A percentile compares a stretch with the other conserved stretches of the same genome.
These are phyloP conservation scores for Aaosphaeria pasadenensis DNA, from an alignment of 2,329 filamentous ascomycete species.

Conservation along the genomic window DNA sequence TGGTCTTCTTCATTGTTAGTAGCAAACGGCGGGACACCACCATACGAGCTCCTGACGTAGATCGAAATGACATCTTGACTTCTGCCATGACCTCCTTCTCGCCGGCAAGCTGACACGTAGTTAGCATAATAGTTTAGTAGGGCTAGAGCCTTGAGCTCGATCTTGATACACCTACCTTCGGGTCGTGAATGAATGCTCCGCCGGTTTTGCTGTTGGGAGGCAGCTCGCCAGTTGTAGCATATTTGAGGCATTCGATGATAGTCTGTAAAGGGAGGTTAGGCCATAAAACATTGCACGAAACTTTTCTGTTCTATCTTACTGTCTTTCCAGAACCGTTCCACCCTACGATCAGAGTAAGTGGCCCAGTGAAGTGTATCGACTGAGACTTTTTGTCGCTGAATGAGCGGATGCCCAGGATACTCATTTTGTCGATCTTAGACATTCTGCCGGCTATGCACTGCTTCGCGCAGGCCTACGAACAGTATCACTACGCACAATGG, in stretches of 20 bases:
- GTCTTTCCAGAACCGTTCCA: constrained; percentile 98
- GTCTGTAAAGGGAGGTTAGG: constrained; percentile 49
- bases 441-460: no score
- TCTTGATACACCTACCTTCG: constrained; percentile 59
- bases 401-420: constrained; percentile 44
- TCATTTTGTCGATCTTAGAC: no score
- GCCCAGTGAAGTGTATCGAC: constrained; percentile 82
- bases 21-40: constrained; percentile 82
- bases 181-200: constrained; percentile 94
- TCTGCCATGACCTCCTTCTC: constrained; percentile 89
- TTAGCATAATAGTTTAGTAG: constrained; percentile 1
- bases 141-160: not conserved
- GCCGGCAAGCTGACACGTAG: constrained; percentile 58
- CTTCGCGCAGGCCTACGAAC: no score
- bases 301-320: constrained; percentile 34
- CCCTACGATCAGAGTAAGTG: constrained; percentile 92
- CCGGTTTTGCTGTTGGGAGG: constrained; percentile 85
- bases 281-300: not conserved
- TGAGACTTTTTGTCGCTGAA: constrained; percentile 75
- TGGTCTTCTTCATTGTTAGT: constrained; percentile 79
- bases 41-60: constrained; percentile 73
- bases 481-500: no score
- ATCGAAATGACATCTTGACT: constrained; percentile 84
- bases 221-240: constrained; percentile 90
- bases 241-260: constrained; percentile 98